Percentiles rank a stretch among this genome's conserved stretches.
phyloP scores from a whole-genome alignment of 75 land plant genomes.

The Picea glauca region DNA sequence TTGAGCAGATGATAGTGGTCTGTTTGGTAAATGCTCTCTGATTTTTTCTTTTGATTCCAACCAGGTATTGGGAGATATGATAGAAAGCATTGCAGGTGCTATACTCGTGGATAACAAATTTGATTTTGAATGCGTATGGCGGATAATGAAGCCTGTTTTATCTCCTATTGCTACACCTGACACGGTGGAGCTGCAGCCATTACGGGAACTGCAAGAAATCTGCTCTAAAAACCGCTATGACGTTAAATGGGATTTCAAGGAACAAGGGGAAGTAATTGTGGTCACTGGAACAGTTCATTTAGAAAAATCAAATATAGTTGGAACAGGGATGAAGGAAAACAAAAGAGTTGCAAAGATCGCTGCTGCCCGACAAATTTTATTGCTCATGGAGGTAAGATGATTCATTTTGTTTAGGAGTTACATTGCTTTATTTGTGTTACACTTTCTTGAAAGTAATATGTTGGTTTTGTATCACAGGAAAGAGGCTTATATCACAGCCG shows the following conservation, averaged over 20 bases:
- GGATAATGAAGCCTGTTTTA: constrained; percentile 34
- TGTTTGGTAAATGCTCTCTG: no score
- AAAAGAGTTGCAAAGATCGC: constrained; percentile 24
- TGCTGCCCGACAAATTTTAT: constrained; percentile 26
- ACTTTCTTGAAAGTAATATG: no score
- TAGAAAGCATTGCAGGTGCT: no score
- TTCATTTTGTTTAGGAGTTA: no score
- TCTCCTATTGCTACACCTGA: constrained; percentile 46
- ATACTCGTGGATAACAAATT: no score
- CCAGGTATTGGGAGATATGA: no score
- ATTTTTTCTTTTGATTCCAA: constrained; percentile 12
- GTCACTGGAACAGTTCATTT: constrained; percentile 16
- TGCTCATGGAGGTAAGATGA: neutral
- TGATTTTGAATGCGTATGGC: constrained; percentile 30
- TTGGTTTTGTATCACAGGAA: neutral
- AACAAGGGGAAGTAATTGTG: constrained; percentile 4
- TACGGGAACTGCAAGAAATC: constrained; percentile 17
- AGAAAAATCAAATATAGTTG: constrained; percentile 1
- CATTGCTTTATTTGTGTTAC: no score
- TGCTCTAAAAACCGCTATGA: constrained; percentile 15
- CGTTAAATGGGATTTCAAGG: constrained; percentile 11
- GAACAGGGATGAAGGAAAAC: constrained; percentile 2
- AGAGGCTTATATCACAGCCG: no score
- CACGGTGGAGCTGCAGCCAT: constrained; percentile 38
- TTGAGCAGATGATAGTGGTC: no score